phyloP scores from a whole-genome alignment of 1,284 basidiomycete species.

The Albatrellus sp. region DNA sequence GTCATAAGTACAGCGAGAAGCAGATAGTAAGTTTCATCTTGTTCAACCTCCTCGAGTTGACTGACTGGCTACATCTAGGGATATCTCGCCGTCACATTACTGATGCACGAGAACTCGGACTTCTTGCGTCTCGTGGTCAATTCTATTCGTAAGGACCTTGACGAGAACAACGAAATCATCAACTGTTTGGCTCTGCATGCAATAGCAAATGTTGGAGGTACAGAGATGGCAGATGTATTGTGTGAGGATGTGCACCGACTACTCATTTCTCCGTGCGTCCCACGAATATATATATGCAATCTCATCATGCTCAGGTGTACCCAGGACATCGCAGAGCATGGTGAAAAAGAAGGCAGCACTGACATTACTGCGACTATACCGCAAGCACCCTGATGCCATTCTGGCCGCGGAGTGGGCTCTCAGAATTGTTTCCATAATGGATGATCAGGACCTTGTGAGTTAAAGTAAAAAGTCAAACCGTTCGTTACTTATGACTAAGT shows the following conservation, averaged over 20 bases:
- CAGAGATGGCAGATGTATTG: constrained; percentile 96
- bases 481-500: background rate
- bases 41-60: constrained; percentile 7
- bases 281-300: background rate
- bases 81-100: constrained; percentile 90
- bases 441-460: constrained; percentile 76
- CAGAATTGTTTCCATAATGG: constrained; percentile 90
- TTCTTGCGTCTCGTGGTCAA: constrained; percentile 93
- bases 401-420: constrained; percentile 92
- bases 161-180: constrained; percentile 88
- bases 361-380: constrained; percentile 84
- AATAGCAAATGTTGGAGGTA: constrained; percentile 95
- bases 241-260: constrained; percentile 89
- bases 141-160: constrained; percentile 94
- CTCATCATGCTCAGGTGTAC: background rate
- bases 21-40: constrained; percentile 69
- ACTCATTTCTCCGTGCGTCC: constrained; percentile 85
- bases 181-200: constrained; percentile 97
- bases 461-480: background rate
- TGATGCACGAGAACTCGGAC: constrained; percentile 99
- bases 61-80: constrained; percentile 39
- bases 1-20: constrained; percentile 95
- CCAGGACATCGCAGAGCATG: constrained; percentile 84
- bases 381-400: constrained; percentile 92
- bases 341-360: constrained; percentile 99